Evolutionary conservation across 2,329 filamentous ascomycete genomes (phyloP), one percentile per base, ranked within the genome.

Genomic region (Rutstroemia sp.): DNA sequence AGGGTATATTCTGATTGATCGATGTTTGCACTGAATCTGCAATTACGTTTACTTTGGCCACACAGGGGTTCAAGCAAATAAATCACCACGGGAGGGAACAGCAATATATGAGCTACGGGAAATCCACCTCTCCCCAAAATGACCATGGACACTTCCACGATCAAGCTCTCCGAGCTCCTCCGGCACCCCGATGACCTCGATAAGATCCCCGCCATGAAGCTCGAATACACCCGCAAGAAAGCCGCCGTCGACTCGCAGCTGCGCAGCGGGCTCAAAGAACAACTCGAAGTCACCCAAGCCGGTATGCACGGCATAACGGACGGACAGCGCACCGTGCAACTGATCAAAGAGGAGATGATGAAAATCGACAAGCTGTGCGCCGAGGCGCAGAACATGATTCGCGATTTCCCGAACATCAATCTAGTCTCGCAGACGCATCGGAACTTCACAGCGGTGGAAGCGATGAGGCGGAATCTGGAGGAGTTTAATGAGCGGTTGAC

Each of bases 281-380:
- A 99, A 78, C 82, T 99, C 57, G 89, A 96, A 74, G 88, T 92
- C 54, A 96, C 94, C 10, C 92, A 97, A 75, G 82, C 88, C 64
- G 94, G 94, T 71, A 96, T 99, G 85, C 87, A 77, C 62, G 88
- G 88, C 60, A 86, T 99, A 62, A 84, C 83, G 46, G 91, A 96
- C 69, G 92, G 92, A 56, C 92, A 97, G 73, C 88, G 92, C 71
- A 89, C 89, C 59, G 89, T 99, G 38, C 87, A 89, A 69, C 83
- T 88, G 66, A 96, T 96, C 74, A 96, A 95, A 73, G 92, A 97
- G 64, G 94, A 99, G 76, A 94, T 99, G 83, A 91, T 95, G 78
- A 95, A 92, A 74, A 97, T 99, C 67, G 94, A 99, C 76, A 91
- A 89, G 74, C 82, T 99, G 62, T 99, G 94, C 75, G 91, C 92